A percentile compares a stretch with the other conserved stretches of the same genome.
These are phyloP conservation scores for Gossypium australe DNA, from an alignment of 345 rosid species.

Conservation along the genomic window DNA sequence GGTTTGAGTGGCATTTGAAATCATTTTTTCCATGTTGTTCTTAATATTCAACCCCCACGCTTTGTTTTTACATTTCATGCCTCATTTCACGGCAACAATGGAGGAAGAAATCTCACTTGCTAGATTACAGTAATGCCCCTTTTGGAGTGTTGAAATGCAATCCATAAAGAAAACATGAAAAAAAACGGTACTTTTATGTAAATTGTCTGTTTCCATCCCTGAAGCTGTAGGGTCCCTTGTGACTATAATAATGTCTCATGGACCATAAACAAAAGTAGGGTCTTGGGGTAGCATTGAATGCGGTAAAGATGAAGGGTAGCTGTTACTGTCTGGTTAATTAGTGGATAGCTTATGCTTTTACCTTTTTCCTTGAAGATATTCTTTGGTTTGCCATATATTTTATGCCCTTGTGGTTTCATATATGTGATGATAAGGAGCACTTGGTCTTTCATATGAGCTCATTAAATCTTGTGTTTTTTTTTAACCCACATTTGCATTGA, in stretches of 20 bases:
- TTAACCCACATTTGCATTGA: conserved; percentile 31
- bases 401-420: conserved; percentile 30
- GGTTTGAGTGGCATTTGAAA: conserved; percentile 18
- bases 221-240: conserved; percentile 25
- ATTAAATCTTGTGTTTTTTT: conserved; percentile 24
- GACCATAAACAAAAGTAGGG: conserved; percentile 15
- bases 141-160: neutral
- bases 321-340: conserved; percentile 16
- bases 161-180: conserved; percentile 9
- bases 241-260: conserved; percentile 27
- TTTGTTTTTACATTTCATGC: conserved; percentile 13
- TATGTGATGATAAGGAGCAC: conserved; percentile 20
- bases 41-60: conserved; percentile 28
- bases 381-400: conserved; percentile 15
- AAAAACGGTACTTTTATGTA: conserved; percentile 27
- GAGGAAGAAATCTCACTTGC: conserved; percentile 28
- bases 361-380: conserved; percentile 6
- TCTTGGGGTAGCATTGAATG: conserved; percentile 18
- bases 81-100: conserved; percentile 57
- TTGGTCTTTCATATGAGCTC: conserved; percentile 25
- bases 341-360: conserved; percentile 7
- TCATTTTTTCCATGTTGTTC: conserved; percentile 9
- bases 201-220: conserved; percentile 14
- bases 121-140: conserved; percentile 36
- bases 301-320: conserved; percentile 10